phyloP scores from a whole-genome alignment of 75 land plant species.

The Azolla pinnata region DNA sequence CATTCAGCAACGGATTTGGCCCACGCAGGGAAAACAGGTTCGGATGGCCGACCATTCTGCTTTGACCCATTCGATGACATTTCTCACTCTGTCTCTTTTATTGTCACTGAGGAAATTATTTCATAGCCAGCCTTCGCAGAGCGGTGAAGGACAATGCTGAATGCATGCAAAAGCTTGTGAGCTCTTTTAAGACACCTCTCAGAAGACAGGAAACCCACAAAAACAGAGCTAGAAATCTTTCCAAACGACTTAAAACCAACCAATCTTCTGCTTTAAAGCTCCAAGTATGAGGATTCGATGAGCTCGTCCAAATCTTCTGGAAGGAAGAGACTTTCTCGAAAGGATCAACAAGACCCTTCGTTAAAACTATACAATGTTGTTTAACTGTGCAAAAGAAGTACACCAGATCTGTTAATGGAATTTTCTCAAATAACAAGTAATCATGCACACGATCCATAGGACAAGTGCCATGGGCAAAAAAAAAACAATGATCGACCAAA shows the following conservation, averaged over 20 bases:
- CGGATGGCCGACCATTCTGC: no score
- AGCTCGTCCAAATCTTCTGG: no score
- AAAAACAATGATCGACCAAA: background rate
- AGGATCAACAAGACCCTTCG: no score
- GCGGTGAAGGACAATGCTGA: background rate
- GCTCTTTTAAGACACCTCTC: background rate
- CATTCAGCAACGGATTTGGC: constrained; percentile 39
- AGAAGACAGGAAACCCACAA: background rate
- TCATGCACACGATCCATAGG: background rate
- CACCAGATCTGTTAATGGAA: no score
- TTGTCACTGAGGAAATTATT: background rate
- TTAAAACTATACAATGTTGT: no score
- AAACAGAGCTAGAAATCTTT: background rate
- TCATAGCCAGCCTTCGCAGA: background rate
- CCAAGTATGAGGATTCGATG: no score
- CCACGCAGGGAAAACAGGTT: constrained; percentile 46
- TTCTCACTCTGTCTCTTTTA: background rate
- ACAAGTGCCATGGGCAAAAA: background rate
- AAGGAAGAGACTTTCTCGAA: no score
- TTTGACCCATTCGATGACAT: no score
- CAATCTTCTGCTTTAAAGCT: no score
- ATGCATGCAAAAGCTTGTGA: background rate
- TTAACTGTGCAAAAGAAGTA: no score
- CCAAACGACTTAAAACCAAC: no score
- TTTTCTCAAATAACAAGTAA: no score